These are phyloP conservation scores for Acanthamoeba culbertsoni DNA, from an alignment of 208 protist genomes.

Conservation along the genomic window DNA sequence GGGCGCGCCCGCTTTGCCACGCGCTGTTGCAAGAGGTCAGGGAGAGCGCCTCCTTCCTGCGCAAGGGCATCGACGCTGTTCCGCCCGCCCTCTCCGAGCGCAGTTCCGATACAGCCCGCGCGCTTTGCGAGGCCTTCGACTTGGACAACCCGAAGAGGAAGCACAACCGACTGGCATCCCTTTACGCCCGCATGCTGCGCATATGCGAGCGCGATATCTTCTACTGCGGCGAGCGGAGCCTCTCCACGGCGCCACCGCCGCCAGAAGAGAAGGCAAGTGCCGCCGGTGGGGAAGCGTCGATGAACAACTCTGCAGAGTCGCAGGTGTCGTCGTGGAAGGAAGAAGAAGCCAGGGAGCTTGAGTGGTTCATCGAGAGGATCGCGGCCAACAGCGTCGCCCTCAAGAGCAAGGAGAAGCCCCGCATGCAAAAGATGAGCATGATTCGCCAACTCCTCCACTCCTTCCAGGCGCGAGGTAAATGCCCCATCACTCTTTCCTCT, in stretches of 20 bases:
- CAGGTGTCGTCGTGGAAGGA: background rate
- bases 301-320: background rate
- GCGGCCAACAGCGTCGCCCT: background rate
- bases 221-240: background rate
- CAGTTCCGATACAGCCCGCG: background rate
- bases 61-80: background rate
- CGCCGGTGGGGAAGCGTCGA: background rate
- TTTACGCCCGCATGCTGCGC: slow-evolving; percentile 51
- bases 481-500: background rate
- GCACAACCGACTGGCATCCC: background rate
- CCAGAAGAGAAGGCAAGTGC: background rate
- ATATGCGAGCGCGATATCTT: slow-evolving; percentile 48
- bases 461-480: background rate
- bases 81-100: background rate
- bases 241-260: background rate
- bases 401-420: background rate
- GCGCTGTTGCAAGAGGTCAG: background rate
- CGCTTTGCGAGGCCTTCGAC: background rate
- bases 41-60: background rate
- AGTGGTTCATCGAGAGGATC: background rate
- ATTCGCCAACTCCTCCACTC: slow-evolving; percentile 39
- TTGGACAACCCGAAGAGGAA: slow-evolving; percentile 56
- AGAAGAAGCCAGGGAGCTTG: background rate
- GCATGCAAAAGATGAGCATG: slow-evolving; percentile 49
- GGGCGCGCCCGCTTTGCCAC: background rate